Evolutionary conservation across 2,329 filamentous ascomycete species (phyloP), one percentile per base, ranked within the genome.

Genomic region (Dryadomyces quercus-mongolicae): DNA sequence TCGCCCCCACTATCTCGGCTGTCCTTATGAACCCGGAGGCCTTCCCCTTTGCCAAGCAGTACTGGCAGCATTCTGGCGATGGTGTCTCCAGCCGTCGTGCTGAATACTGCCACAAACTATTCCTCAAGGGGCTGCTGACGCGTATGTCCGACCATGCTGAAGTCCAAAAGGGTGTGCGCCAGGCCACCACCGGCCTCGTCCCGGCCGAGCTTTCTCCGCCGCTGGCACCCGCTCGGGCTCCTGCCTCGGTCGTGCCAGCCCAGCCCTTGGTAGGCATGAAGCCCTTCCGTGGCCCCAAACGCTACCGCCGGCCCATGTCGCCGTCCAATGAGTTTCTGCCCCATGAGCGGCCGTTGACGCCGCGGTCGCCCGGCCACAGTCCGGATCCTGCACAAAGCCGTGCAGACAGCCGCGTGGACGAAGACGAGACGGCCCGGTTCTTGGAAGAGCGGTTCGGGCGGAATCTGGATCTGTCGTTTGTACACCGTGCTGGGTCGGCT

Each of bases 21-120:
- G 82, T 95, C 3, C 65, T 97, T 45, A 89, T 85, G 61, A 80
- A 84, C 0, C 73, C 77, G 48, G 78, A 82, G 13, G 70, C 81
- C 18, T 91, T 85, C 62, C 70, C 80, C 5, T 68, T 86, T 56
- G 88, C 89, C n/a, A 97, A 96, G 68, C 81, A 90, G 63, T 96
- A 95, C 64, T 98, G 93, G 93, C 93, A 97, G 67, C 93, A 98
- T 67, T 86, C 88, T 0, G 93, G 93, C 20, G 91, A 95, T 58
- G 93, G 93, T 16, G 77, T 95, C 15, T 96, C 91, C 0, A 96
- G 91, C 66, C 84, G 93, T 51, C 81, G 90, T 44, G 91, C 89
- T 38, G 92, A 96, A 65, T 96, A 95, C 67, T 95, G 88, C 65
- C 82, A 90, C 57, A 74, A 78, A 45, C 76, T 92, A 1, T 80